Percentiles rank a stretch among this genome's conserved stretches.
Evolutionary conservation across 345 rosid species (phyloP).

Genomic region (Linum tenue): DNA sequence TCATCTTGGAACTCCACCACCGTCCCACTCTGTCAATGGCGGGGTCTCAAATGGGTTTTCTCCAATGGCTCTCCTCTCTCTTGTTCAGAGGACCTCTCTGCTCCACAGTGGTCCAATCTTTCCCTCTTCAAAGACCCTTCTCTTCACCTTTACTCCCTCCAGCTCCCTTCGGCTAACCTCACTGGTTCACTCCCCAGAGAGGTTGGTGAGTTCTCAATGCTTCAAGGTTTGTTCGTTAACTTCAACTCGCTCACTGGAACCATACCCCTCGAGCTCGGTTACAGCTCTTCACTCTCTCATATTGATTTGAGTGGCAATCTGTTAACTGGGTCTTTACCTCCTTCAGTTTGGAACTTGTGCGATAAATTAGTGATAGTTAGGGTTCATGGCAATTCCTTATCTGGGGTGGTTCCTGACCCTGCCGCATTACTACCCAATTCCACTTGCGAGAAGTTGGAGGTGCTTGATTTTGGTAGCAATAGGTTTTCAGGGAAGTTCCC

Average conservation of each 20-base stretch:
- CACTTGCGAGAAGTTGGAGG: constrained; percentile 52
- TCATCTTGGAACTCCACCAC: constrained; percentile 78
- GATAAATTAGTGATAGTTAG: constrained; percentile 57
- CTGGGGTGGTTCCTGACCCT: constrained; percentile 67
- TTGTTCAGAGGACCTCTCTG: constrained; percentile 44
- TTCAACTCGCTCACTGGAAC: constrained; percentile 69
- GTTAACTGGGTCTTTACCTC: constrained; percentile 56
- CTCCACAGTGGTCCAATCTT: constrained; percentile 58
- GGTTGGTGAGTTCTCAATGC: constrained; percentile 83
- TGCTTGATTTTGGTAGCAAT: constrained; percentile 75
- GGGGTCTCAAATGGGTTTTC: constrained; percentile 91
- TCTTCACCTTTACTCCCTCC: constrained; percentile 66
- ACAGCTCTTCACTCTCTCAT: constrained; percentile 67
- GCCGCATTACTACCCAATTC: constrained; percentile 55
- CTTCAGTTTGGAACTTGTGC: constrained; percentile 90
- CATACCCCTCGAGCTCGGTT: constrained; percentile 90
- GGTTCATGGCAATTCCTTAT: constrained; percentile 57
- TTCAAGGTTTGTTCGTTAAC: constrained; percentile 67
- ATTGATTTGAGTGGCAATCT: constrained; percentile 65
- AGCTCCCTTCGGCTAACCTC: constrained; percentile 95
- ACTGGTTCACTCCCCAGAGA: constrained; percentile 85
- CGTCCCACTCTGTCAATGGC: constrained; percentile 89
- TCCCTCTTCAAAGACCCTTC: constrained; percentile 67
- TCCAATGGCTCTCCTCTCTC: constrained; percentile 49
- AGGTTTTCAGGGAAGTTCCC: constrained; percentile 78